Conservation (phyloP, 495 filamentous ascomycete species). For the Penicillium mononematosum region DNA sequence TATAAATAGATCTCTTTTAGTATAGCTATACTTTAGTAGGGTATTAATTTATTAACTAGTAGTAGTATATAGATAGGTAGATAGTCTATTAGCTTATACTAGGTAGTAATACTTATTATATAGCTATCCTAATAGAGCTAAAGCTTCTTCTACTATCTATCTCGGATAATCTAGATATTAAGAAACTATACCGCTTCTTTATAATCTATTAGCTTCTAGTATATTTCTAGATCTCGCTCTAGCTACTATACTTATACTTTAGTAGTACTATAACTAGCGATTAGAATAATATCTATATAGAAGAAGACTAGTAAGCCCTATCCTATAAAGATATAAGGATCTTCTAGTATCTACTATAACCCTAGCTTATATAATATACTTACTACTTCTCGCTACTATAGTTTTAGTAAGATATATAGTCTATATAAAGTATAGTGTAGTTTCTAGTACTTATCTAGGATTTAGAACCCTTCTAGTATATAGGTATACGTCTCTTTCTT, state of each 20-base stretch:
- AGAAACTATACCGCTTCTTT: slow-evolving; percentile 20
- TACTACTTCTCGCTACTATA: too few species aligned
- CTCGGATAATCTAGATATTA: slow-evolving; percentile 18
- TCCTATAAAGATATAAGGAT: too few species aligned
- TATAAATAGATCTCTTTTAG: slow-evolving; percentile 14
- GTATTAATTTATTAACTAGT: not conserved
- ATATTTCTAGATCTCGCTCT: slow-evolving; percentile 4
- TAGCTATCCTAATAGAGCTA: slow-evolving; percentile 25
- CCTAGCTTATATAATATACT: slow-evolving; percentile 2
- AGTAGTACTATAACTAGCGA: not conserved
- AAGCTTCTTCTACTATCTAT: slow-evolving; percentile 14
- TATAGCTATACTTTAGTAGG: not conserved
- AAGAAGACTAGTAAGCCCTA: slow-evolving; percentile 23
- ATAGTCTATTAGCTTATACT: slow-evolving; percentile 15
- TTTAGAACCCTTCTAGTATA: too few species aligned
- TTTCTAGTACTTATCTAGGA: too few species aligned
- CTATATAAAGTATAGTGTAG: too few species aligned
- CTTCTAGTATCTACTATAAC: too few species aligned
- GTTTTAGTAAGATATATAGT: too few species aligned
- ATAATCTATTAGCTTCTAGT: slow-evolving; percentile 15
- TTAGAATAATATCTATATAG: slow-evolving; percentile 27
- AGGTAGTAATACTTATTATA: slow-evolving; percentile 16
- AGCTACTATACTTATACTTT: not conserved
- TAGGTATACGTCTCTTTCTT: too few species aligned
- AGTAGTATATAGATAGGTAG: not conserved